Conservation (phyloP, 768 basidiomycete species). For the Phaffia tasmanica region DNA sequence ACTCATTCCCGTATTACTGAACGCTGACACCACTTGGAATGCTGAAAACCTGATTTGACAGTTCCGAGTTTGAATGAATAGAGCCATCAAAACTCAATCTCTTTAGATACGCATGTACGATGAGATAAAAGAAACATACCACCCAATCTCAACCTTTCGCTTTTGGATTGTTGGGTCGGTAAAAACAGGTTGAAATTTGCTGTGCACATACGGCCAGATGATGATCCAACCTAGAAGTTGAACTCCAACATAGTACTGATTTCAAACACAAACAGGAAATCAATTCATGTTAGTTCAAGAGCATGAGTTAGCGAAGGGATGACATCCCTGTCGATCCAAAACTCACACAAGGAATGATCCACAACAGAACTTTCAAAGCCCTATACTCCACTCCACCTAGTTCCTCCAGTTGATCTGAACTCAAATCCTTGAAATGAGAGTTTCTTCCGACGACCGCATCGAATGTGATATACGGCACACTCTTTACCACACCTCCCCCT, state of each 20-base stretch:
- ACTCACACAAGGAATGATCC: conserved; percentile 65
- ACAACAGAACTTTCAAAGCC: conserved; percentile 64
- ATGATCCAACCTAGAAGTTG: conserved; percentile 62
- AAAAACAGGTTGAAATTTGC: conserved; percentile 51
- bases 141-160: conserved; percentile 50
- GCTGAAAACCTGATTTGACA: conserved; percentile 55
- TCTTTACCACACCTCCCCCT: conserved; percentile 36
- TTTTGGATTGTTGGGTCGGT: conserved; percentile 41
- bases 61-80: not conserved
- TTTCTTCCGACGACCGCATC: conserved; percentile 76
- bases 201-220: conserved; percentile 68
- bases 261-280: not conserved
- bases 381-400: conserved; percentile 89
- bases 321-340: not conserved
- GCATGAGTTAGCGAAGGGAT: not conserved
- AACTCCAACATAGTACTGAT: conserved; percentile 62
- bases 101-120: not conserved
- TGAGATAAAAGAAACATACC: conserved; percentile 44
- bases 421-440: conserved; percentile 49
- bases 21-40: conserved; percentile 76
- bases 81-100: no score
- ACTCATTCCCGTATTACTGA: conserved; percentile 35
- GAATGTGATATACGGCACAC: conserved; percentile 73
- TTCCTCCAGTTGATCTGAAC: conserved; percentile 74
- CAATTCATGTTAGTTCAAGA: not conserved